Evolutionary conservation across 805 yeast species (phyloP).

Genomic region (Debaryomyces tyrocola): DNA sequence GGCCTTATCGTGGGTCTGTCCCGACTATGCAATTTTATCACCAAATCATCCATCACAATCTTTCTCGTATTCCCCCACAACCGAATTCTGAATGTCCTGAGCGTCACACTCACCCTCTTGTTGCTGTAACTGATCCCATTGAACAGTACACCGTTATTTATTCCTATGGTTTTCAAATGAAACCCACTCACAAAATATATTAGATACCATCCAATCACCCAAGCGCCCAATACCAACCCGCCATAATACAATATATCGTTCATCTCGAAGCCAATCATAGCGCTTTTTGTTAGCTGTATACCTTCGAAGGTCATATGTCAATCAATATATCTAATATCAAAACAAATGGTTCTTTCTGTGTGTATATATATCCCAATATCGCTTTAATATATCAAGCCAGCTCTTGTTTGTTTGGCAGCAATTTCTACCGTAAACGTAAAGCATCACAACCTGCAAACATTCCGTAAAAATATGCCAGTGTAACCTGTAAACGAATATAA

Average conservation of each 20-base stretch:
- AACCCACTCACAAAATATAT: conserved; percentile 32
- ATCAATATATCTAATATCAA: no score
- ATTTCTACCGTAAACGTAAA: no score
- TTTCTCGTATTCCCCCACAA: conserved; percentile 40
- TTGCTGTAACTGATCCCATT: conserved; percentile 24
- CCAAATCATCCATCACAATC: conserved; percentile 29
- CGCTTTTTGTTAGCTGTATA: no score
- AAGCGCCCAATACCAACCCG: conserved; percentile 6
- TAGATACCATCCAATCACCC: conserved; percentile 33
- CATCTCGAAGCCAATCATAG: not conserved
- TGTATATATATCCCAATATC: no score
- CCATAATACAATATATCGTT: not conserved
- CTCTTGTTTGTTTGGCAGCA: no score
- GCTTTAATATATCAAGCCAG: no score
- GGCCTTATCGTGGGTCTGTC: not conserved
- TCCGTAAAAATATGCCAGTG: no score
- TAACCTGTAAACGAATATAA: no score
- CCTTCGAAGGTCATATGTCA: no score
- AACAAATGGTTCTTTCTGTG: no score
- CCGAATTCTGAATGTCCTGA: conserved; percentile 27
- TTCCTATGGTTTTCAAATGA: conserved; percentile 29
- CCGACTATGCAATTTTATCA: conserved; percentile 4
- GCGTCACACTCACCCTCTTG: conserved; percentile 10
- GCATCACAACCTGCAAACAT: no score
- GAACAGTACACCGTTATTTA: conserved; percentile 40